These are phyloP conservation scores for Coccomyxa subellipsoidea DNA, from an alignment of 163 green algal genomes.

Conservation along the genomic window DNA sequence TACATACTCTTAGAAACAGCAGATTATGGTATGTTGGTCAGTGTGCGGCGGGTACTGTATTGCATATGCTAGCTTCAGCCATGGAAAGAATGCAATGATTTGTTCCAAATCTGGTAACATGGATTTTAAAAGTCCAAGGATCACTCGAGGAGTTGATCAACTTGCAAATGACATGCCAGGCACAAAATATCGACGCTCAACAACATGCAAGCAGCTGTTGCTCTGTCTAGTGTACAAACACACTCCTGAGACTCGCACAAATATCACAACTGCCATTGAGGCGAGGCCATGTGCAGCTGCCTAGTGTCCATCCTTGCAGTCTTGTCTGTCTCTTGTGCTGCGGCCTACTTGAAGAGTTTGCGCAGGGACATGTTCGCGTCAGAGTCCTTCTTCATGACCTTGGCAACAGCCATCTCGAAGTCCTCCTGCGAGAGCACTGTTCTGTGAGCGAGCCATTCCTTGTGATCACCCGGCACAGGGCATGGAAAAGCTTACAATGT, in stretches of 20 bases:
- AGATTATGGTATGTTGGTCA: no score
- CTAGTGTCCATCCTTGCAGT: background rate
- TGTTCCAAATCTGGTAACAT: no score
- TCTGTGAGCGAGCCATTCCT: no score
- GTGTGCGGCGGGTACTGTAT: no score
- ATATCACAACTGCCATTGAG: no score
- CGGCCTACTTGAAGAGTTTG: slow-evolving; percentile 95
- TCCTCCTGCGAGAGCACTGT: slow-evolving; percentile 71
- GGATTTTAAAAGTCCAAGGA: no score
- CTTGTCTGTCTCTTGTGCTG: background rate
- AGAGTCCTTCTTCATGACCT: slow-evolving; percentile 97
- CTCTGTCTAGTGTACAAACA: background rate
- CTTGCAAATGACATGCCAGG: background rate
- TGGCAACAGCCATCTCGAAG: slow-evolving; percentile 98
- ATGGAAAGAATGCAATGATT: no score
- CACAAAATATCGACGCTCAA: background rate
- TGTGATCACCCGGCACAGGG: no score
- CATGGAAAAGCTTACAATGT: no score
- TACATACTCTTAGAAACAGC: no score
- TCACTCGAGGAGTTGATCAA: no score
- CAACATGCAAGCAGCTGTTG: background rate
- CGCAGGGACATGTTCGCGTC: slow-evolving; percentile 94
- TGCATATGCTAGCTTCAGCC: no score
- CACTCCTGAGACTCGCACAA: background rate
- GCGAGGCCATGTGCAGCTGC: background rate